Base-by-base conservation (phyloP, 2,329 filamentous ascomycete genomes). In the Pseudogymnoascus sp. region DNA sequence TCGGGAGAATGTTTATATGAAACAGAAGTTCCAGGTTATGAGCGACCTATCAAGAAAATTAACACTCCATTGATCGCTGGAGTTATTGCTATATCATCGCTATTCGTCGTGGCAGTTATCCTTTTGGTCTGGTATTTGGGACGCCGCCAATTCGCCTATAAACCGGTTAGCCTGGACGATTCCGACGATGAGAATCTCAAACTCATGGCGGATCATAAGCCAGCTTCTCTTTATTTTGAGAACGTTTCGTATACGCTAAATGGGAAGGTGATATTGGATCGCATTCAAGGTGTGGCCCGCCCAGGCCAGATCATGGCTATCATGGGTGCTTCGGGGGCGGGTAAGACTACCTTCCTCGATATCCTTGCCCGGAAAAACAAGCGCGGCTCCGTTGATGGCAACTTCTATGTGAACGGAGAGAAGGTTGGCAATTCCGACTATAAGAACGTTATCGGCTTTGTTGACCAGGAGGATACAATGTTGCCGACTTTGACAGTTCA, bases 381-480 rank as follows among this genome's bases (percentile, higher is more conserved):
- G 77, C 87, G 92, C 35, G 96, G 95, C 40, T 75, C 81, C 1
- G 84, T 89, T 0, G 79, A 82, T 7, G 96, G 96, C 19, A 85
- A 93, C 65, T 96, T 97, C 71, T 95, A 88, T 71, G 87, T 99
- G 71, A 97, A 97, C 68, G 96, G 95, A 35, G 91, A 97, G 74
- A 93, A 90, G 74, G 87, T 97, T 38, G 81, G 80, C 33, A 91
- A 97, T 73, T 76, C 84, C 31, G 91, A 97, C 66, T 99, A 95
- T 77, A 91, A 90, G 73, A 93, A 86, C 66, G 91, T 97, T 61
- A 89, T 97, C 67, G 95, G 96, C 21, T 99, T 97, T 70, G 95
- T 99, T 42, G 95, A 99, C 70, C 95, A 99, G 77, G 95, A 99
- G 72, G 95, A 99, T 73, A 96, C 93, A 4, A 93, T 99, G 87